These are phyloP conservation scores for Wickerhamomyces pijperi DNA, from an alignment of 805 yeast species.

Conservation along the genomic window DNA sequence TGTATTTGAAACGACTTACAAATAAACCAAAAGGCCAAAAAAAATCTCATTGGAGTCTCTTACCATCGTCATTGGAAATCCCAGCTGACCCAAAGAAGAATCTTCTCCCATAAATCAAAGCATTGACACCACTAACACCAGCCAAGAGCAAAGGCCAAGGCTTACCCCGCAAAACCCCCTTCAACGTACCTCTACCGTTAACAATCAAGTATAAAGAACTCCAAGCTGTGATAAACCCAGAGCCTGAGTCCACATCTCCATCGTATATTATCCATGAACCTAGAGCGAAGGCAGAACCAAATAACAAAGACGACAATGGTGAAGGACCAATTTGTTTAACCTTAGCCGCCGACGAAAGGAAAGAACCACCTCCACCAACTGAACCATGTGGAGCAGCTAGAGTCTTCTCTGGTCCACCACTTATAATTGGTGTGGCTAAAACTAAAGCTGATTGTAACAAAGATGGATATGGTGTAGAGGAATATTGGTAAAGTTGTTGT, in stretches of 20 bases:
- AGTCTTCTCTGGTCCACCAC: conserved; percentile 20
- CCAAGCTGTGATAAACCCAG: conserved; percentile 81
- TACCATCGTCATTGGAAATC: neutral
- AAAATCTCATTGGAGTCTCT: too few relatives aligned
- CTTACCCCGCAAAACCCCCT: conserved; percentile 42
- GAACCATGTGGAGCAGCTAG: conserved; percentile 2
- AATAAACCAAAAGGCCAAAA: too few relatives aligned
- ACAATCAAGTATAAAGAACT: conserved; percentile 60
- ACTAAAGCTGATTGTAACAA: conserved; percentile 28
- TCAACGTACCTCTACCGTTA: conserved; percentile 50
- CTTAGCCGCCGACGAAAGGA: conserved; percentile 1
- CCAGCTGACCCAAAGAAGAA: conserved; percentile 31
- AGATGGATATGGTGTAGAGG: conserved; percentile 37
- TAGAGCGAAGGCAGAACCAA: conserved; percentile 50
- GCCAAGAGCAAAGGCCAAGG: conserved; percentile 52
- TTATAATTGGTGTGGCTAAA: conserved; percentile 25
- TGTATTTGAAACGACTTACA: too few relatives aligned
- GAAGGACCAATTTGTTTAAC: conserved; percentile 21
- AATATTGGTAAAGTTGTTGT: conserved; percentile 19
- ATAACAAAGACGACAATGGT: conserved; percentile 31
- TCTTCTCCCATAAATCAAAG: conserved; percentile 57
- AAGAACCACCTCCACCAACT: conserved; percentile 3
- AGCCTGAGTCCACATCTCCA: conserved; percentile 66
- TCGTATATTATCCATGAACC: conserved; percentile 72
- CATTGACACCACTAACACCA: conserved; percentile 48